A percentile compares a stretch with the other conserved stretches of the same genome.
These are phyloP conservation scores for Striga asiatica DNA, from an alignment of 257 asterid species.

Conservation along the genomic window DNA sequence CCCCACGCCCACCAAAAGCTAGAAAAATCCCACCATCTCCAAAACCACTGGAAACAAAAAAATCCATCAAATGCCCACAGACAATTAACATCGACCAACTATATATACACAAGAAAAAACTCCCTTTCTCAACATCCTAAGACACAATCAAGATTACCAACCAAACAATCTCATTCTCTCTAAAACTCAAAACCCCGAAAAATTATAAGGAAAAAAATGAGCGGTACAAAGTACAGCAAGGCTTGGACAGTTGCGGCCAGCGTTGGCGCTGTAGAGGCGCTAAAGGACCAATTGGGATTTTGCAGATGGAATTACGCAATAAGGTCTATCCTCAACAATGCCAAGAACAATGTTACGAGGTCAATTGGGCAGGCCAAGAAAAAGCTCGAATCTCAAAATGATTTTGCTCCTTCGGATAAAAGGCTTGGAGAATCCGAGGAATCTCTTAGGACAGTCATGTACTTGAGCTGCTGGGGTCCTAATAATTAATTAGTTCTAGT, in stretches of 20 bases:
- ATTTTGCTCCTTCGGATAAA: not conserved
- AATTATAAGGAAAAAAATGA: not conserved
- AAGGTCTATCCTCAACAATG: not conserved
- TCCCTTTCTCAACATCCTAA: no score
- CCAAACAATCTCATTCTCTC: not conserved
- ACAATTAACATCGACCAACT: not conserved
- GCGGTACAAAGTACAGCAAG: not conserved
- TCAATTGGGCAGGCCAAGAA: not conserved
- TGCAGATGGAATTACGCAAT: conserved; percentile 15
- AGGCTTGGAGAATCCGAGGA: not conserved
- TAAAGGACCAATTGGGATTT: conserved; percentile 16
- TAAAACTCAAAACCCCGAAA: not conserved
- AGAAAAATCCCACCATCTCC: not conserved
- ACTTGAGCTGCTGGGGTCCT: not conserved
- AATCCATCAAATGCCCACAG: conserved; percentile 6
- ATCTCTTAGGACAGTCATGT: not conserved
- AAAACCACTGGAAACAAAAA: not conserved
- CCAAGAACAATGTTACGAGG: not conserved
- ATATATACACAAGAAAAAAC: no score
- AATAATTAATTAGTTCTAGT: no score
- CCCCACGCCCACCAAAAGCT: not conserved
- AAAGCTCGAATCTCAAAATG: not conserved
- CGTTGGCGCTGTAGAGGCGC: conserved; percentile 15
- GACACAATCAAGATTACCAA: no score
- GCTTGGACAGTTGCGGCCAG: conserved; percentile 7